Base-by-base conservation (phyloP, 2,329 filamentous ascomycete species). In the Colletotrichum lindemuthianum region DNA sequence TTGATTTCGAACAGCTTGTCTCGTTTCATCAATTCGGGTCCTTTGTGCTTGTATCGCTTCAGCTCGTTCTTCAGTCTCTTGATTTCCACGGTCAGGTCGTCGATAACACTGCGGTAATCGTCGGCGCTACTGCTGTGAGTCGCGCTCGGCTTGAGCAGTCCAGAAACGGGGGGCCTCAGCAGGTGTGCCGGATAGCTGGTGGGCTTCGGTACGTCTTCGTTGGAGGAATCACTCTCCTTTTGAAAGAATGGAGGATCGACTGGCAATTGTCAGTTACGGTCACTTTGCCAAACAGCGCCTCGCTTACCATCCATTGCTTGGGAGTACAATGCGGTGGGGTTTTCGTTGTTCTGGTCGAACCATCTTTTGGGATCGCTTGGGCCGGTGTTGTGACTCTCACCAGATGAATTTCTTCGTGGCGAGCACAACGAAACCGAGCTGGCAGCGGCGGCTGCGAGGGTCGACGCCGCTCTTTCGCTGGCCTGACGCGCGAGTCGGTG, bases 1-100 rank as follows among this genome's bases (percentile, higher is more conserved):
- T 92, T 90, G 66, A 97, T 88, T 73, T 96, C 93, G 70, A 97
- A 95, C 0, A 96, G 77, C 72, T 92, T 93, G 36, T 96, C 92
- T 50, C 89, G 87, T 39, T 89, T 85, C 53, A 94, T 77, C 67
- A 90, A 86, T 45, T 89, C 84, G 15, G 88, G 87, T 2, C 90
- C 87, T 33, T 86, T 78, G 67, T 87, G 88, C 74, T 91, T 90
- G 67, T 92, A 92, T 57, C 86, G 89, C 70, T 86, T 90, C 59
- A 96, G 72, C 70, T 89, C 88, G 69, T 90, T 88, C 77, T 90
- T 93, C 66, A 96, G 75, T 55, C 88, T 89, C 74, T 92, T 92
- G 73, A 96, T 96, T 72, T 93, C 90, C 33, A 97, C 81, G 0
- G 92, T 97, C 63, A 97, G 77, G 73, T 97, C 93, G 71, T 97